phyloP scores from a whole-genome alignment of 306 rosid species.

The Biancaea sappan region DNA sequence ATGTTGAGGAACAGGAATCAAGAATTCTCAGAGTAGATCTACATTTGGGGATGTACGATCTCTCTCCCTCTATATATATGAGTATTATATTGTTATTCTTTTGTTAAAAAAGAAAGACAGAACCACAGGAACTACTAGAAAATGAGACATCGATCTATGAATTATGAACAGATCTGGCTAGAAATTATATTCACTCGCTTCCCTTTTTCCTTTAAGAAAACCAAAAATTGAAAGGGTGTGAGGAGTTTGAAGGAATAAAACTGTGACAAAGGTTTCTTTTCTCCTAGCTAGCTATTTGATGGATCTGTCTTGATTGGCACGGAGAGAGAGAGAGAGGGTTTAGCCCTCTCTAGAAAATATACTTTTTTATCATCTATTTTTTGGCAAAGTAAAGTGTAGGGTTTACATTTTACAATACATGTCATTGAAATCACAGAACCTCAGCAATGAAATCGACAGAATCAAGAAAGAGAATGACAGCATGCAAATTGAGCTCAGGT shows the following conservation, averaged over 20 bases:
- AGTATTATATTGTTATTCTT: conserved; percentile 28
- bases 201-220: conserved; percentile 44
- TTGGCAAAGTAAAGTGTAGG: background rate
- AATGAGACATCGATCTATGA: conserved; percentile 36
- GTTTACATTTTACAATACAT: conserved; percentile 14
- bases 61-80: conserved; percentile 21
- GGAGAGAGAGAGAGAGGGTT: background rate
- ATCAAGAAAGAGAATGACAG: conserved; percentile 86
- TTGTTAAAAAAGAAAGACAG: conserved; percentile 30
- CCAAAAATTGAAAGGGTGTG: conserved; percentile 25
- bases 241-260: background rate
- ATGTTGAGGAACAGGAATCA: conserved; percentile 49
- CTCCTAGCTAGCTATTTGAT: conserved; percentile 20
- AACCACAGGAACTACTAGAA: conserved; percentile 28
- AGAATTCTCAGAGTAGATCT: conserved; percentile 59
- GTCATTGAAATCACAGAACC: conserved; percentile 55
- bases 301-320: conserved; percentile 25
- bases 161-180: conserved; percentile 57
- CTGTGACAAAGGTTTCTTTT: background rate
- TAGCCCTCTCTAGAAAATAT: background rate
- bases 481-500: conserved; percentile 89
- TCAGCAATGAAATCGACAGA: conserved; percentile 79
- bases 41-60: conserved; percentile 48
- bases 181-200: conserved; percentile 29
- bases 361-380: background rate